Evolutionary conservation across 1,284 basidiomycete species (phyloP).

Genomic region (Spongiforma sp.): DNA sequence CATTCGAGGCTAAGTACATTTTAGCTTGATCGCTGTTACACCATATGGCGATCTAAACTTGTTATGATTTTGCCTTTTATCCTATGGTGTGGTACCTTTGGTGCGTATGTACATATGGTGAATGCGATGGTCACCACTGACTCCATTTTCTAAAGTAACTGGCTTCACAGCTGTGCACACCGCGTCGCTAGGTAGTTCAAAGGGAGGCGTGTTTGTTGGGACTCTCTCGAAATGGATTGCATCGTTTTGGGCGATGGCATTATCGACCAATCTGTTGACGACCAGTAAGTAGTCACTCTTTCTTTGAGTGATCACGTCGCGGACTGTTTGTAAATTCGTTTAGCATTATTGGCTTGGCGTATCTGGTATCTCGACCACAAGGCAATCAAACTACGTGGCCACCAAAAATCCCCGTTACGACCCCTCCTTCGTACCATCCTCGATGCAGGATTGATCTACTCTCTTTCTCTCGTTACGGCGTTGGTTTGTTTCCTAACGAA

Average conservation of each 20-base stretch:
- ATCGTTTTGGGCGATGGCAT: constrained; percentile 1
- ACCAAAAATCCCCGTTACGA: background rate
- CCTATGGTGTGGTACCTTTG: background rate
- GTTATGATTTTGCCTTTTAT: background rate
- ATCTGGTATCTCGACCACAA: constrained; percentile 2
- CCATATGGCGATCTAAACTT: background rate
- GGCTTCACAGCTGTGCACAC: background rate
- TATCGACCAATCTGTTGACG: background rate
- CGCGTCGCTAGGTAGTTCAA: background rate
- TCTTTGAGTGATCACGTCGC: too few species aligned
- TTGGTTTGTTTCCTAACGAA: background rate
- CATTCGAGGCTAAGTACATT: background rate
- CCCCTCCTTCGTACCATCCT: background rate
- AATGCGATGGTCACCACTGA: background rate
- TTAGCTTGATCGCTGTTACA: background rate
- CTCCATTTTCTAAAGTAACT: background rate
- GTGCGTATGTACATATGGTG: background rate
- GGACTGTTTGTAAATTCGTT: background rate
- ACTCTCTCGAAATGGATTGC: background rate
- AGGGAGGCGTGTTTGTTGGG: background rate
- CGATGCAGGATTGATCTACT: constrained; percentile 2
- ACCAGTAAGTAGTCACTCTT: background rate
- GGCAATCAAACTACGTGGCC: background rate
- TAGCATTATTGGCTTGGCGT: background rate
- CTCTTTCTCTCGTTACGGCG: background rate